A percentile compares a stretch with the other conserved stretches of the same genome.
Evolutionary conservation across 768 basidiomycete genomes (phyloP).

Genomic region (Tephrocybe sp.): DNA sequence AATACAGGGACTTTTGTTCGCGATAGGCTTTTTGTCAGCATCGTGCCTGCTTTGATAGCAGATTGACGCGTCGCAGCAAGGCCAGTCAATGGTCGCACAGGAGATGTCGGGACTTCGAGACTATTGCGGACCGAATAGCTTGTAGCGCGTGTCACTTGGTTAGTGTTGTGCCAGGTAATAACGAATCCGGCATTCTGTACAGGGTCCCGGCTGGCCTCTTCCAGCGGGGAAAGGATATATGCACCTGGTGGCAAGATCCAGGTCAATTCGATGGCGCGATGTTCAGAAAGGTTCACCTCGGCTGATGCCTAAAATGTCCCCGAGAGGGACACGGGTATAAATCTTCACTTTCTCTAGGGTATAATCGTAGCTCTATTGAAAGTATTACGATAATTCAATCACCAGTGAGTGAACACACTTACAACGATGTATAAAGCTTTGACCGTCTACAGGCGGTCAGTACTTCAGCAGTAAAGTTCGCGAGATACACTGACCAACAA

Average conservation of each 20-base stretch:
- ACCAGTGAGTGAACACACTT: conserved; percentile 29
- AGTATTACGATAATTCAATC: background rate
- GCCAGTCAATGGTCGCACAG: conserved; percentile 15
- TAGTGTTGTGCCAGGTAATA: conserved; percentile 72
- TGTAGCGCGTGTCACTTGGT: conserved; percentile 73
- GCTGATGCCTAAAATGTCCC: conserved; percentile 71
- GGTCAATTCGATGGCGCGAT: background rate
- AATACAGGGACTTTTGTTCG: conserved; percentile 23
- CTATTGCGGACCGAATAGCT: conserved; percentile 87
- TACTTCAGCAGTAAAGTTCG: background rate
- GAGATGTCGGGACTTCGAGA: conserved; percentile 30
- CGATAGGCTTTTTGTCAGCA: conserved; percentile 12
- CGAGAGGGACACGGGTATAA: conserved; percentile 87
- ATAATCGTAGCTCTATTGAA: conserved; percentile 85
- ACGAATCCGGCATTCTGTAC: conserved; percentile 88
- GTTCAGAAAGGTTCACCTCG: conserved; percentile 54
- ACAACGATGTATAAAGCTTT: conserved; percentile 79
- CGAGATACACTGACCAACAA: conserved; percentile 63
- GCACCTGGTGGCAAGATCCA: conserved; percentile 57
- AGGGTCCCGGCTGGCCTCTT: conserved; percentile 88
- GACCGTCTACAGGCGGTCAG: conserved; percentile 25
- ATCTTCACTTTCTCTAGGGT: conserved; percentile 87
- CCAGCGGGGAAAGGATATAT: conserved; percentile 91
- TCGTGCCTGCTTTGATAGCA: conserved; percentile 10
- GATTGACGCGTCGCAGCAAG: conserved; percentile 14